Evolutionary conservation across 495 filamentous ascomycete genomes (phyloP), one percentile per base, ranked within the genome.

Genomic region (Aspergillus panamensis): DNA sequence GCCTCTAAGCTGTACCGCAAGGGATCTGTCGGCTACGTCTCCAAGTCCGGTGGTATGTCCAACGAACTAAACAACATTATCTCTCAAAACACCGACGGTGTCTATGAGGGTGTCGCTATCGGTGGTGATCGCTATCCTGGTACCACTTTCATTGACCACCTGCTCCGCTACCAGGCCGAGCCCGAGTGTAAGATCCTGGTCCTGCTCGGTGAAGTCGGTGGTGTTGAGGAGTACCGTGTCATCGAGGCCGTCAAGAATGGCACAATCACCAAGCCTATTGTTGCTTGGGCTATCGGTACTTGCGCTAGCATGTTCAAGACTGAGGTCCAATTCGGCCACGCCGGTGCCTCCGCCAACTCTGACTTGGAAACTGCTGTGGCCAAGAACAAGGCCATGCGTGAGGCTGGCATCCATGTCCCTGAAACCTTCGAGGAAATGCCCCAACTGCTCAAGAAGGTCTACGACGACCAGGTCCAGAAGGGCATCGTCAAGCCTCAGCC

Each of bases 1-100:
- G 92, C 94, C 64, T 97, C 95, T 76, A 98, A 97, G 86, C 90
- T 98, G 51, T 98, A 98, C 86, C 94, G 94, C 76, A 91, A 90
- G 77, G 94, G 94, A 65, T 97, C 95, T 52, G 92, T 98, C 61
- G 94, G 89, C 67, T 98, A 98, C 73, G 94, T 98, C 74, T 97
- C 95, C 82, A 98, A 98, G 83, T 98, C 94, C 47, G 94, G 94
- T 69, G 94, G 94, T 83, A 98, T 98, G 94, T 97, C 92, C 70
- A 98, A 98, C 82, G 94, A 98, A 83, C 77, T 98, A 71, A 98
- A 98, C 87, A 98, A 98, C 85, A 97, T 98, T 77, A 87, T 98
- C 68, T 84, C 92, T 53, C 87, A 96, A 70, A 93, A 78, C 69
- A 96, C 94, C 62, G 91, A 98, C 72, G 94, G 94, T 82, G 95